Conservation (phyloP, 441 rosid genomes). For the Gossypium trilobum region DNA sequence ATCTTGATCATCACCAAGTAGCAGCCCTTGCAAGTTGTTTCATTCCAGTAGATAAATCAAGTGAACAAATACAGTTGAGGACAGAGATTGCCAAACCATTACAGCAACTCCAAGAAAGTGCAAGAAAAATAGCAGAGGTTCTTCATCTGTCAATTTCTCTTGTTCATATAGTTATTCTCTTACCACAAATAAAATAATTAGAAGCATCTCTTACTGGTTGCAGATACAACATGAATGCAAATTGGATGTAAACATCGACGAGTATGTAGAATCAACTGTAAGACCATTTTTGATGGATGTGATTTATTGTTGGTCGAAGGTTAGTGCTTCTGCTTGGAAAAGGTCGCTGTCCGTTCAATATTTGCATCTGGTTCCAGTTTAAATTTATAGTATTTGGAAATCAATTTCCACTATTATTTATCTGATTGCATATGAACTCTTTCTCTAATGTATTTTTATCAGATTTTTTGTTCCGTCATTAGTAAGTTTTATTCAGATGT, state of each 20-base stretch:
- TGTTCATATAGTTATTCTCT: constrained; percentile 6
- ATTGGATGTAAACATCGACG: constrained; percentile 76
- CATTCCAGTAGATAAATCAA: constrained; percentile 93
- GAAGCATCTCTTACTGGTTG: constrained; percentile 15
- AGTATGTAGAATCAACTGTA: constrained; percentile 88
- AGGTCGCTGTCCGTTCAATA: neutral
- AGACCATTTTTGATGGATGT: constrained; percentile 94
- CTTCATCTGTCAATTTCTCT: constrained; percentile 5
- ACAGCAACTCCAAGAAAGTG: constrained; percentile 92
- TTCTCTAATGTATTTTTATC: neutral
- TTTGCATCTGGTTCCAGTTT: neutral
- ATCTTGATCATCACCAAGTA: constrained; percentile 91
- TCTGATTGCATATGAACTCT: neutral
- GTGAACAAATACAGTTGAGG: constrained; percentile 75
- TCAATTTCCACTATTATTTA: neutral
- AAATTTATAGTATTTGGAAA: neutral
- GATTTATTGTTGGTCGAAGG: constrained; percentile 93
- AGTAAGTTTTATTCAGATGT: neutral
- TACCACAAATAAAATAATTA: neutral
- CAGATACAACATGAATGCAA: constrained; percentile 97
- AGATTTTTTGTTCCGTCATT: neutral
- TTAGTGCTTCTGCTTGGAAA: constrained; percentile 25
- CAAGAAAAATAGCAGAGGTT: constrained; percentile 94
- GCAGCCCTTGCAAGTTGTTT: constrained; percentile 99
- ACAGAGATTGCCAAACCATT: constrained; percentile 83